phyloP scores from a whole-genome alignment of 2,329 filamentous ascomycete genomes.

The Venturia asperata region DNA sequence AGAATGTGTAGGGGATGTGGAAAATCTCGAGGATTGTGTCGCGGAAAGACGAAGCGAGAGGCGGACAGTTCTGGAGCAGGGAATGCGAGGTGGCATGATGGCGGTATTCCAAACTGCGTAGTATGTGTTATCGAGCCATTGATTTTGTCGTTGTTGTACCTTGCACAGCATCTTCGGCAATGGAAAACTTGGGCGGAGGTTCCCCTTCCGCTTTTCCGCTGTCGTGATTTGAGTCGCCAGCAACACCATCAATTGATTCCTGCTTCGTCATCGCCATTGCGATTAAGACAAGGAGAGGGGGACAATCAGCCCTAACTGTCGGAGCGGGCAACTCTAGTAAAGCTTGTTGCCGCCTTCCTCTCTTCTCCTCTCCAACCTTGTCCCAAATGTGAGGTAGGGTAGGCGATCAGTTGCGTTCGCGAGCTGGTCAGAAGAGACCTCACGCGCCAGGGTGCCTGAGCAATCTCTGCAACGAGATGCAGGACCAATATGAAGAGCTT shows the following conservation, averaged over 20 bases:
- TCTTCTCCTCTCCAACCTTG: no score
- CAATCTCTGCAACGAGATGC: not conserved
- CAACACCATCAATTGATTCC: not conserved
- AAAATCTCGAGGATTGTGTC: not conserved
- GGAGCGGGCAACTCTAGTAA: not conserved
- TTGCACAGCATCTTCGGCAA: not conserved
- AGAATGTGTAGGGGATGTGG: not conserved
- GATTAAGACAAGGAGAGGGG: not conserved
- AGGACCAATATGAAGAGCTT: constrained; percentile 4
- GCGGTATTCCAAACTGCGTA: not conserved
- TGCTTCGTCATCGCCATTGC: not conserved
- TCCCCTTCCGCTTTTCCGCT: not conserved
- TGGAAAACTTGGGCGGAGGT: not conserved
- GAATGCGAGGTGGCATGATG: not conserved
- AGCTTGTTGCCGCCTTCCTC: no score
- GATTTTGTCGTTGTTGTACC: not conserved
- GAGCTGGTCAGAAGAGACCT: not conserved
- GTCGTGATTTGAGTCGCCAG: not conserved
- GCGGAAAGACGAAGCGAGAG: not conserved
- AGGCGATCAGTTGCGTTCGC: not conserved
- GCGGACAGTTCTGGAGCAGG: not conserved
- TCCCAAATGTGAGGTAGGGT: not conserved
- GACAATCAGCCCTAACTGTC: not conserved
- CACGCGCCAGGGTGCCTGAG: not conserved
- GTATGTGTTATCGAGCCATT: not conserved